Conservation (phyloP, 768 basidiomycete species). For the Phanerochaete sordida region DNA sequence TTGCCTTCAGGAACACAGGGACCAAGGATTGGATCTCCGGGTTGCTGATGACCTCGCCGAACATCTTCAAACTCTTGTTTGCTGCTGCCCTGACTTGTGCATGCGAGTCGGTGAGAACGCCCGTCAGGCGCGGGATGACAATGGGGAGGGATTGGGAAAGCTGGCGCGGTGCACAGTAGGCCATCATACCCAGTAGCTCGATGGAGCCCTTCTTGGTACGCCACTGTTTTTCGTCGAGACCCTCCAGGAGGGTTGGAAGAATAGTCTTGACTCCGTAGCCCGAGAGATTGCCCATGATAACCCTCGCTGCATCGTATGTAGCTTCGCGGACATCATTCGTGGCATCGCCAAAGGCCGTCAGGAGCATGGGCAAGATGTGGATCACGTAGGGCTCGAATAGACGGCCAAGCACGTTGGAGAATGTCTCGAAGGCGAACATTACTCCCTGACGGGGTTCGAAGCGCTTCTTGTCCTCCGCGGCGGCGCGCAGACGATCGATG, state of each 20-base stretch:
- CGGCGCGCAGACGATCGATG: slow-evolving; percentile 65
- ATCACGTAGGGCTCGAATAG: slow-evolving; percentile 92
- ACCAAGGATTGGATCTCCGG: slow-evolving; percentile 94
- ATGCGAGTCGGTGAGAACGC: slow-evolving; percentile 95
- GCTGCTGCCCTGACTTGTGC: slow-evolving; percentile 91
- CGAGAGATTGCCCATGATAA: slow-evolving; percentile 94
- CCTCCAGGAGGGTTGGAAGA: slow-evolving; percentile 82
- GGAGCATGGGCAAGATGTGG: slow-evolving; percentile 77
- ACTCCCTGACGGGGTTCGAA: slow-evolving; percentile 90
- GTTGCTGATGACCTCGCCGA: slow-evolving; percentile 97
- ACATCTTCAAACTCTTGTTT: slow-evolving; percentile 94
- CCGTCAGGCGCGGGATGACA: slow-evolving; percentile 93
- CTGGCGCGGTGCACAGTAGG: slow-evolving; percentile 94
- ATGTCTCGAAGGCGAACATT: slow-evolving; percentile 91
- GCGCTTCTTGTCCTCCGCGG: slow-evolving; percentile 85
- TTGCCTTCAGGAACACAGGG: slow-evolving; percentile 85
- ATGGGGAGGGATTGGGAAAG: slow-evolving; percentile 93
- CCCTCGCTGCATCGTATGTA: slow-evolving; percentile 84
- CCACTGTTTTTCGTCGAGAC: slow-evolving; percentile 98
- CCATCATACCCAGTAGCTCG: slow-evolving; percentile 96
- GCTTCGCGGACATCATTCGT: slow-evolving; percentile 89
- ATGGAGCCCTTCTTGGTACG: slow-evolving; percentile 96
- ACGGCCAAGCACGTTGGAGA: slow-evolving; percentile 82
- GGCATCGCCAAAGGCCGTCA: slow-evolving; percentile 84
- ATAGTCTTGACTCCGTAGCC: slow-evolving; percentile 96